Evolutionary conservation across 345 rosid genomes (phyloP).

Genomic region (Garcia nutans): DNA sequence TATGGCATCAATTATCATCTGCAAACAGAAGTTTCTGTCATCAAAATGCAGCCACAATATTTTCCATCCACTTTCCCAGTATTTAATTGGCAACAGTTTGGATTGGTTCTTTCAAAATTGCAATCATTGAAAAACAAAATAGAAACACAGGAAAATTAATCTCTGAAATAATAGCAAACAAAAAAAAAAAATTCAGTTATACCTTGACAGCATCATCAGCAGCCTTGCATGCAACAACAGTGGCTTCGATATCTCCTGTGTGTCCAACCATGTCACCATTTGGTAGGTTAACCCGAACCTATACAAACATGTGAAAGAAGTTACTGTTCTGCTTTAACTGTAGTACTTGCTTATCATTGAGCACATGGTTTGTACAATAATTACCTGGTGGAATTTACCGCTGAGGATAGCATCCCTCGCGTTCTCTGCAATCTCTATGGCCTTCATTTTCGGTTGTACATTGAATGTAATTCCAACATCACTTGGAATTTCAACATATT

Average conservation of each 20-base stretch:
- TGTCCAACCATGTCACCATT: conserved; percentile 99
- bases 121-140: neutral
- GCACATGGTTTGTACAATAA: conserved; percentile 2
- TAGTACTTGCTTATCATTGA: neutral
- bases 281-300: conserved; percentile 91
- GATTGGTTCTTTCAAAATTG: neutral
- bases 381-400: conserved; percentile 81
- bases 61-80: neutral
- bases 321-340: conserved; percentile 3
- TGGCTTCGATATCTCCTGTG: conserved; percentile 88
- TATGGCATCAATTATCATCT: conserved; percentile 83
- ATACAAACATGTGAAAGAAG: conserved; percentile 9
- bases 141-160: neutral
- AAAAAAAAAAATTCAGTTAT: neutral
- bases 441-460: conserved; percentile 93
- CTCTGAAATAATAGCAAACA: neutral
- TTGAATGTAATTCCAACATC: conserved; percentile 91
- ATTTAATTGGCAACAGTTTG: neutral
- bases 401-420: conserved; percentile 87
- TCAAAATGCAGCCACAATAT: neutral
- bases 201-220: conserved; percentile 94
- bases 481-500: conserved; percentile 93
- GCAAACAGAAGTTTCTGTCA: conserved; percentile 27
- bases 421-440: conserved; percentile 78
- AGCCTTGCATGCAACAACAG: conserved; percentile 81